These are phyloP conservation scores for Raphanus hybrid DNA, from an alignment of 441 rosid species.

Conservation along the genomic window DNA sequence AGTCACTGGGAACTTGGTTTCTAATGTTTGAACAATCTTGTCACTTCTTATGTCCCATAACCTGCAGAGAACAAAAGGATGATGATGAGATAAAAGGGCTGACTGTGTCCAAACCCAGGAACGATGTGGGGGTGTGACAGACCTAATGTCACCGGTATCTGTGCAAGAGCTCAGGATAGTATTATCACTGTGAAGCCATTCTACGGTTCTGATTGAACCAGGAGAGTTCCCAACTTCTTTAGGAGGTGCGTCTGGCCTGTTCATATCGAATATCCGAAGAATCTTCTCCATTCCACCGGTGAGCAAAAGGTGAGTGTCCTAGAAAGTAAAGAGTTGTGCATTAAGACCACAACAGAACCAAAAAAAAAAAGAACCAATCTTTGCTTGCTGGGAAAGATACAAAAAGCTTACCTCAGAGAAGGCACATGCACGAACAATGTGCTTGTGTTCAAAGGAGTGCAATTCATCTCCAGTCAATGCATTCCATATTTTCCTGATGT, in stretches of 20 bases:
- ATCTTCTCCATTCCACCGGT: conserved; percentile 96
- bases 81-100: conserved; percentile 5
- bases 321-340: conserved; percentile 14
- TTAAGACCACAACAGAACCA: conserved; percentile 12
- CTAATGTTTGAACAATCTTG: conserved; percentile 78
- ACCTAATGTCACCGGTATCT: conserved; percentile 93
- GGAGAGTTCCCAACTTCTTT: conserved; percentile 84
- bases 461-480: conserved; percentile 90
- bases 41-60: conserved; percentile 93
- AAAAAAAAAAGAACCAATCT: neutral
- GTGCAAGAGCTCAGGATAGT: conserved; percentile 88
- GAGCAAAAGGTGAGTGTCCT: conserved; percentile 86
- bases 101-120: conserved; percentile 14
- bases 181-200: conserved; percentile 96
- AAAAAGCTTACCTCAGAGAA: conserved; percentile 75
- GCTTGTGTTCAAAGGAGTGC: conserved; percentile 97
- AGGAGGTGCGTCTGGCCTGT: conserved; percentile 81
- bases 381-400: neutral
- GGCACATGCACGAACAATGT: conserved; percentile 96
- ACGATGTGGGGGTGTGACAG: conserved; percentile 22
- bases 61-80: conserved; percentile 47
- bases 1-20: conserved; percentile 85
- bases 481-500: conserved; percentile 88
- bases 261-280: conserved; percentile 83
- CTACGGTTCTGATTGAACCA: conserved; percentile 85